phyloP scores from a whole-genome alignment of 768 basidiomycete genomes.

The Mycena chlorophos region DNA sequence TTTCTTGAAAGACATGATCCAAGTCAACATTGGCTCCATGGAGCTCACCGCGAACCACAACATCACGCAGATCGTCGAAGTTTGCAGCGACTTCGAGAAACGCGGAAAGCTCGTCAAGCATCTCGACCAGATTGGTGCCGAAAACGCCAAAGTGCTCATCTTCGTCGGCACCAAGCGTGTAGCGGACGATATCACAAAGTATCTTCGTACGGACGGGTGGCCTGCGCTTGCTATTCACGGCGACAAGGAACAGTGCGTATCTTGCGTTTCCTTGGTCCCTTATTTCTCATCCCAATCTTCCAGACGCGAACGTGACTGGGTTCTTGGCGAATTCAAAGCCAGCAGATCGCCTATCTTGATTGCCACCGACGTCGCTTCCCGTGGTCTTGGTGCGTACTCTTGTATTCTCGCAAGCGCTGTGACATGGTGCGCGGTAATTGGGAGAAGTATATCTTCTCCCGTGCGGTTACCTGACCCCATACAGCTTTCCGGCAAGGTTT shows the following conservation, averaged over 20 bases:
- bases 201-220: slow-evolving; percentile 97
- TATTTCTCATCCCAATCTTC: slow-evolving; percentile 2
- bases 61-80: slow-evolving; percentile 92
- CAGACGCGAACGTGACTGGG: slow-evolving; percentile 99
- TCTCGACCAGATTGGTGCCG: slow-evolving; percentile 91
- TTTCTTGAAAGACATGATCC: slow-evolving; percentile 94
- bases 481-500: slow-evolving; percentile 19
- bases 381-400: slow-evolving; percentile 94
- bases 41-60: slow-evolving; percentile 98
- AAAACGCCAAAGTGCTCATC: slow-evolving; percentile 98
- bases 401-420: slow-evolving; percentile 48
- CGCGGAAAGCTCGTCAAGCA: slow-evolving; percentile 95
- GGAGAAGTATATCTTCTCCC: slow-evolving; percentile 22
- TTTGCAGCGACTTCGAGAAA: slow-evolving; percentile 97
- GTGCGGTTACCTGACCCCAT: slow-evolving; percentile 30
- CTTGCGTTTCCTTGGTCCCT: neutral
- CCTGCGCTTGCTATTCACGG: slow-evolving; percentile 99
- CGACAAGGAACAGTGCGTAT: slow-evolving; percentile 93
- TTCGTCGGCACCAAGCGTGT: slow-evolving; percentile 98
- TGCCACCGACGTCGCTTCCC: slow-evolving; percentile 98
- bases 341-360: slow-evolving; percentile 97
- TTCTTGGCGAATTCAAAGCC: slow-evolving; percentile 95
- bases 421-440: slow-evolving; percentile 28
- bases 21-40: slow-evolving; percentile 99
- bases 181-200: slow-evolving; percentile 98